A percentile compares a stretch with the other conserved stretches of the same genome.
Evolutionary conservation across 352 stramenopile species (phyloP).

Genomic region (Phytopythium ostracodes): DNA sequence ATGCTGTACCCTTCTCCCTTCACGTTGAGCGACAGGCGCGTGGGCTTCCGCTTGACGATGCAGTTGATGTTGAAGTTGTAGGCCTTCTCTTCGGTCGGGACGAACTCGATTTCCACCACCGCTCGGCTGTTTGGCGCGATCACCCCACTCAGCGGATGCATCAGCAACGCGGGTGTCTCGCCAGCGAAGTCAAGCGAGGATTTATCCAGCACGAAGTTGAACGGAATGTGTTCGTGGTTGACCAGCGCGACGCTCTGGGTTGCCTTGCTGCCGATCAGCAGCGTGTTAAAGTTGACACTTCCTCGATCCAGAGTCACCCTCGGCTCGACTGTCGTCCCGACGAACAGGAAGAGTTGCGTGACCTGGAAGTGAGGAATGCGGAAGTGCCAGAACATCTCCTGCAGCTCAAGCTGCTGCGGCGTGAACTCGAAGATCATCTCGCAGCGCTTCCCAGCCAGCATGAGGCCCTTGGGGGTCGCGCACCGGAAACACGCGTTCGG

Average conservation of each 20-base stretch:
- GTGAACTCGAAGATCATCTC: constrained; percentile 97
- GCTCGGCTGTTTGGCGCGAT: constrained; percentile 85
- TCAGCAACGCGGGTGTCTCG: constrained; percentile 68
- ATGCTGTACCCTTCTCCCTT: constrained; percentile 95
- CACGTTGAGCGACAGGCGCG: constrained; percentile 89
- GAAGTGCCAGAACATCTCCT: constrained; percentile 93
- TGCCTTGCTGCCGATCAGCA: constrained; percentile 87
- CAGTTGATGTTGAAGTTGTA: constrained; percentile 94
- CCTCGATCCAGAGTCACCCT: constrained; percentile 84
- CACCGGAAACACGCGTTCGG: constrained; percentile 85
- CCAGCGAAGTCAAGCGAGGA: constrained; percentile 74
- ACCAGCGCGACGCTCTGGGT: constrained; percentile 87
- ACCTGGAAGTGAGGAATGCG: constrained; percentile 87
- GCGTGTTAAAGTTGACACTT: constrained; percentile 90
- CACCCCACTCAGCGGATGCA: constrained; percentile 87
- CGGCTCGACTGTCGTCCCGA: constrained; percentile 89
- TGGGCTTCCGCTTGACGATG: constrained; percentile 90
- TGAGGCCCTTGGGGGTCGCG: constrained; percentile 86
- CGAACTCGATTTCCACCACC: constrained; percentile 87
- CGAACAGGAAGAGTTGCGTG: constrained; percentile 90
- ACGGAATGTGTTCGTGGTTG: constrained; percentile 92
- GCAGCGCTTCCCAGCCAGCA: constrained; percentile 90
- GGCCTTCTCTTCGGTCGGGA: constrained; percentile 87
- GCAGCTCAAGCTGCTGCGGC: constrained; percentile 82
- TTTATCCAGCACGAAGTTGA: constrained; percentile 95